Evolutionary conservation across 2,329 filamentous ascomycete genomes (phyloP).

Genomic region (Lanzia echinophila): DNA sequence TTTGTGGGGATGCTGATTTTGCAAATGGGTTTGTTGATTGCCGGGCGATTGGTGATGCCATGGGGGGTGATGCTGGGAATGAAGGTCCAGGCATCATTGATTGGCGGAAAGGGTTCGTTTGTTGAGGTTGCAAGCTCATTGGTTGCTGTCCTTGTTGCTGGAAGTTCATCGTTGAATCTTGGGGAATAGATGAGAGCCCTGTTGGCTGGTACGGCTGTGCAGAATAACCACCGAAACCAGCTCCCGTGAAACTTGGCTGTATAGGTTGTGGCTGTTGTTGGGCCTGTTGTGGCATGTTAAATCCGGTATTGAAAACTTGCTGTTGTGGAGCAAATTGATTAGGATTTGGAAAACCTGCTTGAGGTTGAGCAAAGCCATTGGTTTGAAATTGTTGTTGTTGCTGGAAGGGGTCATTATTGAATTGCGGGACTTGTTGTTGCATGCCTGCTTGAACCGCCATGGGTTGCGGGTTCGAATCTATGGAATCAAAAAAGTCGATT

Average conservation of each 20-base stretch:
- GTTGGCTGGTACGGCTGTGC: slow-evolving; percentile 54
- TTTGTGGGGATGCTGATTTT: slow-evolving; percentile 43
- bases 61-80: slow-evolving; percentile 36
- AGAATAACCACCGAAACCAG: slow-evolving; percentile 78
- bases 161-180: slow-evolving; percentile 48
- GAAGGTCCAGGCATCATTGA: slow-evolving; percentile 62
- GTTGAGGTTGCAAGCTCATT: slow-evolving; percentile 43
- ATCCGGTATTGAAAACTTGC: slow-evolving; percentile 27
- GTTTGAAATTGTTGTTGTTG: slow-evolving; percentile 36
- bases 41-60: slow-evolving; percentile 43
- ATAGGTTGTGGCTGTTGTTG: slow-evolving; percentile 40
- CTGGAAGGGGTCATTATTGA: slow-evolving; percentile 25
- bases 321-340: slow-evolving; percentile 39
- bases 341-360: slow-evolving; percentile 35
- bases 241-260: slow-evolving; percentile 60
- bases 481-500: slow-evolving; percentile 93
- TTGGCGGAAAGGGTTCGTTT: slow-evolving; percentile 88
- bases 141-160: slow-evolving; percentile 37
- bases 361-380: slow-evolving; percentile 37
- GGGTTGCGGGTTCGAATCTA: slow-evolving; percentile 78
- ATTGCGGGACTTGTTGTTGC: slow-evolving; percentile 33
- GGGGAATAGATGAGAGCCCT: slow-evolving; percentile 49
- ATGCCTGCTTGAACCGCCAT: slow-evolving; percentile 44
- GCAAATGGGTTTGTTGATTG: slow-evolving; percentile 87
- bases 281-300: slow-evolving; percentile 19